Conservation (phyloP, 306 rosid genomes). For the Astragalus glycyphyllos region DNA sequence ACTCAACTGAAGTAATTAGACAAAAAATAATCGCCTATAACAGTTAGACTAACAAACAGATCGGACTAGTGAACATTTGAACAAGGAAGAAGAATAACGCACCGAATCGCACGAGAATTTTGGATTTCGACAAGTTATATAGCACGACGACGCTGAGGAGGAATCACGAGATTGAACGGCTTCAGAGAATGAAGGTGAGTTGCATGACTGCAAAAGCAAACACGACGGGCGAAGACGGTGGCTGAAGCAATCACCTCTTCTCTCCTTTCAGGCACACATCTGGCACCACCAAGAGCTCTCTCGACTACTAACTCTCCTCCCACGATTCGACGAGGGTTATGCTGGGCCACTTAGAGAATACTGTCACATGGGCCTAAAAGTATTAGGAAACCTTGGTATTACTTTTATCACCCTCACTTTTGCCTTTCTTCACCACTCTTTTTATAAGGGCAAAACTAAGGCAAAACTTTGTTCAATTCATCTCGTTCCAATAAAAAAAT, state of each 20-base stretch:
- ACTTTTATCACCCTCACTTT: too few species aligned
- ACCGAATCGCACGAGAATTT: constrained; percentile 2
- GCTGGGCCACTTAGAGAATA: not conserved
- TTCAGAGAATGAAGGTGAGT: not conserved
- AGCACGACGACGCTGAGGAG: not conserved
- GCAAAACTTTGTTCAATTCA: too few species aligned
- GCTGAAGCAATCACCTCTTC: not conserved
- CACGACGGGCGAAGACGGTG: not conserved
- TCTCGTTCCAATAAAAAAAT: too few species aligned
- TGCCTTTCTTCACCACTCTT: too few species aligned
- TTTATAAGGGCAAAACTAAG: too few species aligned
- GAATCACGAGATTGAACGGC: not conserved
- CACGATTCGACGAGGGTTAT: not conserved
- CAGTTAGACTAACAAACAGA: not conserved
- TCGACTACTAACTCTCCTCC: not conserved
- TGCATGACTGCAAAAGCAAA: not conserved
- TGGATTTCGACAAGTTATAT: not conserved
- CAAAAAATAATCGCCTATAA: not conserved
- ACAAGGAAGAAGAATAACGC: not conserved
- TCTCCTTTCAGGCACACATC: not conserved
- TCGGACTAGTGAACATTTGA: not conserved
- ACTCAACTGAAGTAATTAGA: not conserved
- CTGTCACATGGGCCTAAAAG: not conserved
- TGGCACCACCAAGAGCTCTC: not conserved
- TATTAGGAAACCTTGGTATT: too few species aligned